Evolutionary conservation across 257 asterid species (phyloP).

Genomic region (Przewalskia tangutica): DNA sequence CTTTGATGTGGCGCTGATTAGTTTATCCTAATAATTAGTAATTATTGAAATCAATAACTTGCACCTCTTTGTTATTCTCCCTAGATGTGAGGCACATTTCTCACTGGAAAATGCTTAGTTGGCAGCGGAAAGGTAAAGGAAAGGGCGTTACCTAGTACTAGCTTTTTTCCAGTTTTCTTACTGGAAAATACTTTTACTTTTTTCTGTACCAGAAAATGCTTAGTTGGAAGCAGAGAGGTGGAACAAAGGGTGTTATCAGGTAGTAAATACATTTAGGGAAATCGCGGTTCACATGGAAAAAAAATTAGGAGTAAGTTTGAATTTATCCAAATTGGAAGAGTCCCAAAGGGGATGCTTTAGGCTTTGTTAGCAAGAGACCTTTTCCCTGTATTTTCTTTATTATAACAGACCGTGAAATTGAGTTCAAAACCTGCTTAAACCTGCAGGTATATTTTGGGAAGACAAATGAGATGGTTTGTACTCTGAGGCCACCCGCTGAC

Average conservation of each 20-base stretch:
- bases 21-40: not conserved
- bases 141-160: not conserved
- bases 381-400: not conserved
- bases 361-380: not conserved
- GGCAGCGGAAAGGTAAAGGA: not conserved
- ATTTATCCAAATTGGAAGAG: not conserved
- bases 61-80: not conserved
- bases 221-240: not conserved
- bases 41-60: not conserved
- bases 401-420: not conserved
- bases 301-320: not conserved
- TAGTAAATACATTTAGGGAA: not conserved
- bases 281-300: not conserved
- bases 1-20: not conserved
- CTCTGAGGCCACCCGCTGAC: slow-evolving; percentile 85
- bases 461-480: slow-evolving; percentile 99
- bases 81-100: not conserved
- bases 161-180: not conserved
- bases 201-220: not conserved
- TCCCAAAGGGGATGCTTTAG: not conserved
- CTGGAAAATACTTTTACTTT: not conserved
- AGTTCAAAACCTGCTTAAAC: not conserved
- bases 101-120: not conserved
- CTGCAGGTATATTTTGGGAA: slow-evolving; percentile 93
- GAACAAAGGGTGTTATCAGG: not conserved